Conservation (phyloP, 1,284 basidiomycete species). For the Xanthoconium separans region DNA sequence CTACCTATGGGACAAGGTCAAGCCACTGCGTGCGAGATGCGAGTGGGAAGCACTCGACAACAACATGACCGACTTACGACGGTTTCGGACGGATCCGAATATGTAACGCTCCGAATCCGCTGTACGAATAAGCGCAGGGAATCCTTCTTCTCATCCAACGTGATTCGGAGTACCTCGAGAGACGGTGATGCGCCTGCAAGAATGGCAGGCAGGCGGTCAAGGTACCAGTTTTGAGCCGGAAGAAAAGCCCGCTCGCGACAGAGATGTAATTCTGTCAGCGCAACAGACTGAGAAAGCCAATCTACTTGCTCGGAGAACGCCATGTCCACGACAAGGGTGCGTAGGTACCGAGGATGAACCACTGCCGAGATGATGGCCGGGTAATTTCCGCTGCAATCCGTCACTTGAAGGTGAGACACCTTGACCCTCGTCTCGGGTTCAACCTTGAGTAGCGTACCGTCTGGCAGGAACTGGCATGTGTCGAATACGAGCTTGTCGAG, state of each 20-base stretch:
- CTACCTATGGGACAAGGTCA: no score
- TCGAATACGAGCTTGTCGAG: slow-evolving; percentile 19
- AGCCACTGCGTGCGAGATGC: no score
- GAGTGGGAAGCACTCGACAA: no score
- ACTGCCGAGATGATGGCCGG: not conserved
- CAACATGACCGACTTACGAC: no score
- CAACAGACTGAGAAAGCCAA: no score
- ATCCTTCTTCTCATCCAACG: slow-evolving; percentile 5
- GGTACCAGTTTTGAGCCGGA: no score
- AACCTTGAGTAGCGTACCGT: not conserved
- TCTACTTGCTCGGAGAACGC: not conserved
- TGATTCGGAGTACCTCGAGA: not conserved
- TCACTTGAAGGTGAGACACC: slow-evolving; percentile 4
- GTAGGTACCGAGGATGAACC: slow-evolving; percentile 7
- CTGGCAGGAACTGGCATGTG: not conserved
- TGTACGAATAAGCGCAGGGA: slow-evolving; percentile 3
- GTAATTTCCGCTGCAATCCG: not conserved
- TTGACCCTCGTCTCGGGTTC: not conserved
- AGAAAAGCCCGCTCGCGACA: no score
- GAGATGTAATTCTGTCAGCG: no score
- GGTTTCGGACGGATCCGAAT: not conserved
- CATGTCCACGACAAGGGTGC: not conserved
- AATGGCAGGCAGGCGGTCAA: not conserved
- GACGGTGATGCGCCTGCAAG: not conserved
- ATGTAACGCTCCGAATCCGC: no score